Base-by-base conservation (phyloP, 1,139 yeast species). In the Insectozyma bohioensis region DNA sequence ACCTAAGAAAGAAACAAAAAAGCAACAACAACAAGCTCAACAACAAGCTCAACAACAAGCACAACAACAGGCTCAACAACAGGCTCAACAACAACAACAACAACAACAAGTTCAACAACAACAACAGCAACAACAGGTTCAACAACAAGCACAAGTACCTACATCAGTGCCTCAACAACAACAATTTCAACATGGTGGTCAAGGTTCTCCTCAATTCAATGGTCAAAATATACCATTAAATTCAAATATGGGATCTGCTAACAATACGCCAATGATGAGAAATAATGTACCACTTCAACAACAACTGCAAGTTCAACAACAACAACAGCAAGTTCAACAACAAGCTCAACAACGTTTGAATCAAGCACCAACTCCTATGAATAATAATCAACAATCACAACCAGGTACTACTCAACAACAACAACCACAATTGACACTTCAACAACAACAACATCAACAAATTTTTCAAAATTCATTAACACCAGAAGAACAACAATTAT, bases 381-480 rank as follows among this genome's bases (percentile, higher is more conserved):
- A n/a, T n/a, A n/a, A n/a, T n/a, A 20, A 28, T 24, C 47, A 35
- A 28, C 46, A 30, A 20, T 38, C 24, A 12, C 40, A 35, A 20
- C 48, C 37, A 25, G 42, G 31, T 22, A 28, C 39, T 27, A 34
- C 30, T 22, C 47, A 35, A 24, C 43, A 25, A 22, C 46, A 35
- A 26, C 24, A 26, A 12, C 36, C 42, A n/a, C 48, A 46, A 20
- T 39, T 44, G 23, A 36, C 56, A 5, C 47, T 58, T 23, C 58
- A 58, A 34, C 73, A 66, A 36, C 72, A 66, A 32, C 74, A 68
- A 36, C 74, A 67, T 39, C 74, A 68, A 43, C 74, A 68, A 38
- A 59, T 69, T 16, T 67, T 69, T 59, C 73, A 64, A 33, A 62
- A 49, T 38, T 54, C 71, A 6, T 54, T 69, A 27, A 51, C 63